Evolutionary conservation across 2,329 filamentous ascomycete species (phyloP), one percentile per base, ranked within the genome.

Genomic region (Penicillium frequentans): DNA sequence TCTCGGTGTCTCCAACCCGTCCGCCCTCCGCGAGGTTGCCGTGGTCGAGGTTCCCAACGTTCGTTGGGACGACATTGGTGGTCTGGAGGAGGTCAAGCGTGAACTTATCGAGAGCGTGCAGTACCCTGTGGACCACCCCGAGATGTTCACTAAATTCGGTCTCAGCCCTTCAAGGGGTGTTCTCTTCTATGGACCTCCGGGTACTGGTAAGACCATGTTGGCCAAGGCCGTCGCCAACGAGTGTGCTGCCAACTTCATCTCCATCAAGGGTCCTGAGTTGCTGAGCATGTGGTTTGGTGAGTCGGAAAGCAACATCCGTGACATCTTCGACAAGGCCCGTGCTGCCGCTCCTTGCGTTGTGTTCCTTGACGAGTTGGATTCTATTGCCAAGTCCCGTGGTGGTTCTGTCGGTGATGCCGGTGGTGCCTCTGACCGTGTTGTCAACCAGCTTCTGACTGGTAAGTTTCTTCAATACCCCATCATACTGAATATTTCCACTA

Each of bases 261-360:
- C 95, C 42, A 89, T 99, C 79, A 99, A 99, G 87, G 95, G 95
- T 60, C 96, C 95, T 56, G 95, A 99, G 78, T 84, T 99, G 71
- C 86, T 99, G 70, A 97, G 92, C 77, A 99, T 99, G 95, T 99
- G 95, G 95, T 99, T 99, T 74, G 95, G 95, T 88, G 95, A 99
- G 82, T 99, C 95, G 54, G 96, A 99, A 82, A 96, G 91, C 86
- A 99, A 99, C 81, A 98, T 99, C 65, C 91, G 95, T 75, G 95
- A 99, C 76, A 99, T 99, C 71, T 99, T 99, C 78, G 95, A 99
- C 86, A 99, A 98, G 87, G 95, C 95, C 64, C 91, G 95, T 74
- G 96, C 95, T 62, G 95, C 96, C 60, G 95, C 95, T 70, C 95
- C 95, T 79, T 99, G 96, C 70, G 91, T 99, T 62, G 95, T 99